Percentiles rank a stretch among this genome's conserved stretches.
Evolutionary conservation across 106 monocot species (phyloP).

Genomic region (Dioscorea dumetorum): DNA sequence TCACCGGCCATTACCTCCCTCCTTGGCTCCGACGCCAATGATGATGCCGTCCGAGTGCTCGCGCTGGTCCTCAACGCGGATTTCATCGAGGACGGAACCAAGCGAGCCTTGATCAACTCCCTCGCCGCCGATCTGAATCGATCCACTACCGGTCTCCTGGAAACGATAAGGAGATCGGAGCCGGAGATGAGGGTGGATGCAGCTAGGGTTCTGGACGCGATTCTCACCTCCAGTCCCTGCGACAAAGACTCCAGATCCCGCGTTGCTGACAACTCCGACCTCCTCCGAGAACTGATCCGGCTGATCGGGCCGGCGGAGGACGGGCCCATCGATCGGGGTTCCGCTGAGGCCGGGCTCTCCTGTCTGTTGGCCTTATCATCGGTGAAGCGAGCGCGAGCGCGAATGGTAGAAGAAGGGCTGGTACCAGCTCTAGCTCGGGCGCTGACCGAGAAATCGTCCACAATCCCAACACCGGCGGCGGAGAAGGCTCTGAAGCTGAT

Average conservation of each 20-base stretch:
- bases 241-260: constrained; percentile 11
- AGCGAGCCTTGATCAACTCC: constrained; percentile 1
- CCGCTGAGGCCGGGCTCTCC: constrained; percentile 21
- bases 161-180: constrained; percentile 4
- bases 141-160: neutral
- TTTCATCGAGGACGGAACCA: constrained; percentile 16
- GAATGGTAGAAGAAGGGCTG: constrained; percentile 31
- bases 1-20: constrained; percentile 14
- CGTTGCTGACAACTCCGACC: constrained; percentile 21
- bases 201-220: constrained; percentile 23
- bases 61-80: constrained; percentile 16
- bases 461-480: constrained; percentile 7
- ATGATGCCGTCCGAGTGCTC: constrained; percentile 16
- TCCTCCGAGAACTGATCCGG: constrained; percentile 38
- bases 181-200: constrained; percentile 30
- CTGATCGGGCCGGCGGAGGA: constrained; percentile 26
- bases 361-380: constrained; percentile 27
- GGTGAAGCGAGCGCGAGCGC: constrained; percentile 4
- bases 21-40: constrained; percentile 8
- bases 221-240: neutral
- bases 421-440: neutral
- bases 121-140: constrained; percentile 1
- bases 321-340: neutral
- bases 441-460: constrained; percentile 4
- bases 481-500: constrained; percentile 47